These are phyloP conservation scores for Arachnopeziza araneosa DNA, from an alignment of 2,329 filamentous ascomycete genomes.

Conservation along the genomic window DNA sequence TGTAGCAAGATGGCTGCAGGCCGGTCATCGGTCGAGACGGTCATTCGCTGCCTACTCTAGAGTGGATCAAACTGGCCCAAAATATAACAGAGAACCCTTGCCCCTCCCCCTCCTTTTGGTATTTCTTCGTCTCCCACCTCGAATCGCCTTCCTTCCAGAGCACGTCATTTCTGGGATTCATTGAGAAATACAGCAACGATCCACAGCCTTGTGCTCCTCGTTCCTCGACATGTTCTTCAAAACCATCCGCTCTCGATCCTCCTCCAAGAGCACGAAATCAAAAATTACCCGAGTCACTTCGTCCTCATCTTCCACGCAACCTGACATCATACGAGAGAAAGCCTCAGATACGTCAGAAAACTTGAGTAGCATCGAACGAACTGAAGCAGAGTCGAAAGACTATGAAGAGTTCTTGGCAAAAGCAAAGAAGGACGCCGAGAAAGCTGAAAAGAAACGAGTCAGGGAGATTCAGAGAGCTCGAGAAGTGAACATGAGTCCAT, in stretches of 20 bases:
- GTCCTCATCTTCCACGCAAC: conserved; percentile 8
- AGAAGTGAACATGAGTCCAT: conserved; percentile 37
- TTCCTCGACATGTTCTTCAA: conserved; percentile 20
- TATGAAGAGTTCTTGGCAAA: conserved; percentile 20
- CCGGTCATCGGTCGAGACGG: neutral
- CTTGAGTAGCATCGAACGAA: neutral
- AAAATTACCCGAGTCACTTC: conserved; percentile 9
- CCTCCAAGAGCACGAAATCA: conserved; percentile 16
- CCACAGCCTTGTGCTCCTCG: neutral
- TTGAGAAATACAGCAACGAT: neutral
- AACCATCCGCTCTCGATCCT: conserved; percentile 16
- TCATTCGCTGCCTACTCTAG: neutral
- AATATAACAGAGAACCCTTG: neutral
- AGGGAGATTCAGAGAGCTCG: conserved; percentile 35
- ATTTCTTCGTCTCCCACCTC: neutral
- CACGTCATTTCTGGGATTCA: conserved; percentile 6
- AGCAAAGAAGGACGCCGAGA: conserved; percentile 14
- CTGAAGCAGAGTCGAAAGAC: conserved; percentile 9
- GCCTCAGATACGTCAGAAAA: neutral
- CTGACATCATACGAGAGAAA: neutral
- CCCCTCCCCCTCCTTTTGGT: neutral
- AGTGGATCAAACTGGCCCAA: neutral
- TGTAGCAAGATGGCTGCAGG: conserved; percentile 6
- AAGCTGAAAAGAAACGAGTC: conserved; percentile 14
- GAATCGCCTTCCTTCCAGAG: conserved; percentile 5